Evolutionary conservation across 2,329 filamentous ascomycete species (phyloP).

Genomic region (Cladobotryum mycophilum): DNA sequence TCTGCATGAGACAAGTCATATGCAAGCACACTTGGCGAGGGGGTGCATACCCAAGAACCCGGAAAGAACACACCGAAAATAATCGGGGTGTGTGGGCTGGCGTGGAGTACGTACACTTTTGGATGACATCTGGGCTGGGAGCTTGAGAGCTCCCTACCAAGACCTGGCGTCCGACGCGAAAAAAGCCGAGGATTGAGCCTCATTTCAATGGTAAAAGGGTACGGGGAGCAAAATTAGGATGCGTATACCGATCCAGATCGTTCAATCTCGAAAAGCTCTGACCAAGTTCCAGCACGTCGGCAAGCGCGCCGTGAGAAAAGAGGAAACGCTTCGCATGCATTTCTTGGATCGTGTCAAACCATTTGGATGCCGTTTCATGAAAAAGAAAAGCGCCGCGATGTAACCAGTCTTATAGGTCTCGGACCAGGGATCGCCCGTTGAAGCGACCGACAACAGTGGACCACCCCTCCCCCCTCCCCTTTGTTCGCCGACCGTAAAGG

Average conservation of each 20-base stretch:
- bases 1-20: not conserved
- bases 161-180: too few species aligned
- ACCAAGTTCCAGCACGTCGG: not conserved
- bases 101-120: not conserved
- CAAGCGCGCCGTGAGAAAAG: conserved; percentile 19
- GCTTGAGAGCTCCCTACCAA: not conserved
- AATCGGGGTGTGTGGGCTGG: not conserved
- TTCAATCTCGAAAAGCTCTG: too few species aligned
- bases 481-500: not conserved
- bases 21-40: not conserved
- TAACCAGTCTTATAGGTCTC: conserved; percentile 1
- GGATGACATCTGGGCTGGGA: not conserved
- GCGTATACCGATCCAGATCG: too few species aligned
- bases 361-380: conserved; percentile 7
- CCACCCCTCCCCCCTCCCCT: not conserved
- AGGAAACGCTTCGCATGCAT: conserved; percentile 22
- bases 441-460: not conserved
- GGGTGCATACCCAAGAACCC: not conserved
- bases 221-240: too few species aligned
- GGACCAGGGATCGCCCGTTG: conserved; percentile 1
- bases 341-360: conserved; percentile 6
- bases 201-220: too few species aligned
- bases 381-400: conserved; percentile 12
- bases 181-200: too few species aligned
- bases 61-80: not conserved